Evolutionary conservation across 768 basidiomycete genomes (phyloP), one percentile per base, ranked within the genome.

Genomic region (Gautieria morchelliformis): DNA sequence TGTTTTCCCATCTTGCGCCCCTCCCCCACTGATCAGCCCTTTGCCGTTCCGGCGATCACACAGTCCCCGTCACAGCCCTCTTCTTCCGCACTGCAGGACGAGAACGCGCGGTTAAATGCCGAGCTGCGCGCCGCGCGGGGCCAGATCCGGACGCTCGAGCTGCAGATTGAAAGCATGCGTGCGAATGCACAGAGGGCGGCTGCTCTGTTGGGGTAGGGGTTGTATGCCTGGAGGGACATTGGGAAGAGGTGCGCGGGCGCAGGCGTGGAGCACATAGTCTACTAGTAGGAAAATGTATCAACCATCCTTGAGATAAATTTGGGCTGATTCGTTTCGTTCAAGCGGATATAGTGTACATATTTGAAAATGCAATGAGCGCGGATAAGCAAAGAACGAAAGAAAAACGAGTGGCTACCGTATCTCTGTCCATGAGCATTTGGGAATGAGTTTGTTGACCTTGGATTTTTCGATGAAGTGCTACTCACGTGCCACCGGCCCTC

Each of bases 121-220:
- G 87, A 91, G 63, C 77, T 94, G 46, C 79, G 89, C 30, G 90
- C 91, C 24, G 85, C 89, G 35, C 77, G 86, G 40, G 83, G 84
- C 69, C 82, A 87, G 72, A 92, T 94, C 53, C 76, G 93, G 58
- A 85, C 85, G 63, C 70, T 94, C 51, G 91, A 93, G 71, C 67
- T 93, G 58, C 87, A 90, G 71, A 81, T 92, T 19, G 89, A 93
- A 71, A 75, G 76, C 14, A 68, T 89, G 61, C 79, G 79, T 58
- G 82, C 83, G 17, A 92, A 91, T 64, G 87, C 89, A 57, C 75
- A 80, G 64, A 87, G 81, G 65, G 89, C 88, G 27, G 27, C 27
- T 27, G 27, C 27, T 27, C 5, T 27, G 27, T 27, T 2, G 85
- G 85, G 12, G 80, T 86, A 66, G 74, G 84, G 39, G 67, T 91